These are phyloP conservation scores for Hapsidospora chrysogenum DNA, from an alignment of 495 filamentous ascomycete genomes.

Conservation along the genomic window DNA sequence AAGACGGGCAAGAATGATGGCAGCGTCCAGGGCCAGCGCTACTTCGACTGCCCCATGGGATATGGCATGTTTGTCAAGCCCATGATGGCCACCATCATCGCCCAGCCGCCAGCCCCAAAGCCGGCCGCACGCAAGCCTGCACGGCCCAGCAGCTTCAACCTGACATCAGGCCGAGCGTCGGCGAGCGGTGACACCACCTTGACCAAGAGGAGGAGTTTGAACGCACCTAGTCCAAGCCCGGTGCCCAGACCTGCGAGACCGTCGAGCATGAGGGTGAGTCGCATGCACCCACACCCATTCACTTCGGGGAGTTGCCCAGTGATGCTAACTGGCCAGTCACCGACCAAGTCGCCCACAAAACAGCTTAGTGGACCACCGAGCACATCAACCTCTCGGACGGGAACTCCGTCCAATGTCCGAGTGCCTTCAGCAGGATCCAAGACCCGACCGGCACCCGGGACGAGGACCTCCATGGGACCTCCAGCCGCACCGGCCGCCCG, in stretches of 20 bases:
- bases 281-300: neutral
- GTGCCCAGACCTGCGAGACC: slow-evolving; percentile 32
- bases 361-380: slow-evolving; percentile 45
- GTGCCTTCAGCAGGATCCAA: slow-evolving; percentile 26
- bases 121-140: slow-evolving; percentile 13
- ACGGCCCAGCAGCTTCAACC: slow-evolving; percentile 20
- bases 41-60: slow-evolving; percentile 69
- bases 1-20: slow-evolving; percentile 90
- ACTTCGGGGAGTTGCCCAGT: no score
- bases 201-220: slow-evolving; percentile 47
- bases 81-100: slow-evolving; percentile 39
- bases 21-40: slow-evolving; percentile 70
- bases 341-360: slow-evolving; percentile 68
- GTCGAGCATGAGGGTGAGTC: slow-evolving; percentile 43
- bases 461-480: slow-evolving; percentile 51
- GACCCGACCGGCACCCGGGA: slow-evolving; percentile 28
- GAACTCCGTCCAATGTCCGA: slow-evolving; percentile 35
- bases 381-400: slow-evolving; percentile 40
- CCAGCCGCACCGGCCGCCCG: slow-evolving; percentile 22
- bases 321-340: slow-evolving; percentile 36
- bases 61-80: slow-evolving; percentile 84
- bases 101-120: slow-evolving; percentile 27
- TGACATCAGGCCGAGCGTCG: slow-evolving; percentile 13
- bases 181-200: slow-evolving; percentile 26
- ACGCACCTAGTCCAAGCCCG: slow-evolving; percentile 49